These are phyloP conservation scores for Ramularia endophylla DNA, from an alignment of 2,329 filamentous ascomycete species.

Conservation along the genomic window DNA sequence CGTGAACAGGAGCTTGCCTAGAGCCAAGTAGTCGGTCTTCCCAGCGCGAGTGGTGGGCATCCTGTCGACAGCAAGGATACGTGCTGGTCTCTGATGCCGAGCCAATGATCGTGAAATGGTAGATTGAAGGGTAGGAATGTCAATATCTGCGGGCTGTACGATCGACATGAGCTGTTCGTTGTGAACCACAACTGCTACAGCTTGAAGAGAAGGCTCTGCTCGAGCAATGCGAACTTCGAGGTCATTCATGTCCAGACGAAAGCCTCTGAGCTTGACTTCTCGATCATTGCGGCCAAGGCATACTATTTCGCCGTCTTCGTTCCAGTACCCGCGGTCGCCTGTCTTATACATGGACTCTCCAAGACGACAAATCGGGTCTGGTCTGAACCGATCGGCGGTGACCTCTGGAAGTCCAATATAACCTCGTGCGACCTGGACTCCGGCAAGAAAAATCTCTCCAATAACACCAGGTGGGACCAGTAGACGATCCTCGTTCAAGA, in stretches of 20 bases:
- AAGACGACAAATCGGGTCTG: background rate
- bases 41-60: background rate
- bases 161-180: constrained; percentile 3
- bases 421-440: background rate
- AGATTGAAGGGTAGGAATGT: background rate
- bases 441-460: background rate
- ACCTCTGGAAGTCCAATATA: background rate
- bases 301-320: background rate
- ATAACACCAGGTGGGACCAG: background rate
- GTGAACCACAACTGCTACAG: background rate
- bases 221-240: background rate
- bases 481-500: no score
- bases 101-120: background rate
- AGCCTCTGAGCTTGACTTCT: constrained; percentile 4
- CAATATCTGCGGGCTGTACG: constrained; percentile 2
- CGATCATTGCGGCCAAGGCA: constrained; percentile 3
- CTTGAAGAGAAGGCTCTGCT: background rate
- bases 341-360: constrained; percentile 2
- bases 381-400: background rate
- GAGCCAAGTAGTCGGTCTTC: background rate
- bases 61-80: background rate
- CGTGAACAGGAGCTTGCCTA: background rate
- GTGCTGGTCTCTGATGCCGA: background rate
- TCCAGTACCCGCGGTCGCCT: constrained; percentile 4
- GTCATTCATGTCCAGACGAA: background rate